Evolutionary conservation across 1,284 basidiomycete species (phyloP).

Genomic region (Kalmanozyma brasiliensis): DNA sequence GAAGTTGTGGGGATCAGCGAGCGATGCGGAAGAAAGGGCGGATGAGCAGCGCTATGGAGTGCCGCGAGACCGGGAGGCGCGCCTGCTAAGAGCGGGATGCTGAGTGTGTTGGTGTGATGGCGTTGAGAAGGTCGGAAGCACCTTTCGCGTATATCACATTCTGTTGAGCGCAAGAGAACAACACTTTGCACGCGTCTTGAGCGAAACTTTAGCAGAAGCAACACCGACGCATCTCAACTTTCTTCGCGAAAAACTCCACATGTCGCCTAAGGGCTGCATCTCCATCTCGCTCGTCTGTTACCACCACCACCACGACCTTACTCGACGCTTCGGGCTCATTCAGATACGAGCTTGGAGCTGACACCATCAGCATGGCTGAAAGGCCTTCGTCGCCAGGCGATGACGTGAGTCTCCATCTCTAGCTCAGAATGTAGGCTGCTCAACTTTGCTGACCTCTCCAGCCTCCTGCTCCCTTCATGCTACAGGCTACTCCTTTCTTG

Average conservation of each 20-base stretch:
- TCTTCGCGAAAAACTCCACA: too few species aligned
- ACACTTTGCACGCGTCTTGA: conserved; percentile 21
- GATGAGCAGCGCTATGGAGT: not conserved
- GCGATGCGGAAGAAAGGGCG: not conserved
- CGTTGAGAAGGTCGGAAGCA: too few species aligned
- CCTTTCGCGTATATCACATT: conserved; percentile 32
- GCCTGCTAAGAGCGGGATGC: not conserved
- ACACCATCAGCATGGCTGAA: conserved; percentile 15
- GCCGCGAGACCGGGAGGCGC: not conserved
- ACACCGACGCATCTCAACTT: conserved; percentile 22
- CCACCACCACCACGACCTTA: conserved; percentile 6
- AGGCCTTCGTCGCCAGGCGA: conserved; percentile 43
- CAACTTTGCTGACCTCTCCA: not conserved
- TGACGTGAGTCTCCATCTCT: conserved; percentile 24
- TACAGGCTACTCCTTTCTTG: conserved; percentile 45
- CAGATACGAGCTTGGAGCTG: not conserved
- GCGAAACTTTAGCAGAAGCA: conserved; percentile 12
- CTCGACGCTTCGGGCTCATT: too few species aligned
- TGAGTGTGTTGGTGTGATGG: not conserved
- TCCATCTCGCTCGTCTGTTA: conserved; percentile 1
- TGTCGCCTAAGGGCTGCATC: conserved; percentile 8
- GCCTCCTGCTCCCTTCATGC: too few species aligned
- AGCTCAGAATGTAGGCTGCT: too few species aligned
- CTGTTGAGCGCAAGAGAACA: conserved; percentile 13
- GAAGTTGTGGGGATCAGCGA: too few species aligned